Percentiles rank a stretch among this genome's conserved stretches.
Conservation (phyloP, 208 protist species). For the Novymonas esmeraldas region DNA sequence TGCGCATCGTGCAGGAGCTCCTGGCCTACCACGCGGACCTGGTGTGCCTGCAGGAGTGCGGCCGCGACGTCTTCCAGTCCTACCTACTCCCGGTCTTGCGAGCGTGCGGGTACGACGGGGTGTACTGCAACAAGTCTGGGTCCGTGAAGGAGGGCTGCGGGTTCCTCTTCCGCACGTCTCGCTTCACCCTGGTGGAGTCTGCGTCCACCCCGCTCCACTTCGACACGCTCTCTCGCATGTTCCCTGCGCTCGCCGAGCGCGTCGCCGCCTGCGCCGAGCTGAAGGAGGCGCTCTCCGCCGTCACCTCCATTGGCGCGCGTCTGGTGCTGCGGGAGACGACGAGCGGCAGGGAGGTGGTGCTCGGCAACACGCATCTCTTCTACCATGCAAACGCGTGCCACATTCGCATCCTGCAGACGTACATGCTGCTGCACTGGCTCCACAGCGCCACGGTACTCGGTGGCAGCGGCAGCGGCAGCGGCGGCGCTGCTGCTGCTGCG, state of each 20-base stretch:
- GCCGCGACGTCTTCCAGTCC: conserved; percentile 70
- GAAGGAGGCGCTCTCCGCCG: conserved; percentile 56
- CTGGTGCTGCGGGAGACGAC: conserved; percentile 46
- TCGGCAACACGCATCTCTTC: conserved; percentile 93
- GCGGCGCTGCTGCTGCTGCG: not conserved
- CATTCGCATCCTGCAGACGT: conserved; percentile 88
- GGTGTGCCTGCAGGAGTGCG: conserved; percentile 90
- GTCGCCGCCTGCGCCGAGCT: conserved; percentile 59
- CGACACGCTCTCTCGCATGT: conserved; percentile 39
- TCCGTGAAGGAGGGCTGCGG: conserved; percentile 78
- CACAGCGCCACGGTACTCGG: not conserved
- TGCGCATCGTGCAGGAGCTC: conserved; percentile 84
- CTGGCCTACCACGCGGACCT: conserved; percentile 81
- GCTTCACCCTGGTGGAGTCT: conserved; percentile 47
- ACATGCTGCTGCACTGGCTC: conserved; percentile 64
- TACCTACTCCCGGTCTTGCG: conserved; percentile 72
- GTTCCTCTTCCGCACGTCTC: conserved; percentile 54
- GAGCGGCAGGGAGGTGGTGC: conserved; percentile 57
- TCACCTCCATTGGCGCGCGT: conserved; percentile 61
- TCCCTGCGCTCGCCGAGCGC: conserved; percentile 42
- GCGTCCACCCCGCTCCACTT: conserved; percentile 67
- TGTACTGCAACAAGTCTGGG: conserved; percentile 82
- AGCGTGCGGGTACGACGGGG: conserved; percentile 65
- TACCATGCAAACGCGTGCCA: conserved; percentile 91
- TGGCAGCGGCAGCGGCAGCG: not conserved